Evolutionary conservation across 352 stramenopile species (phyloP).

Genomic region (Pythium coloratum): DNA sequence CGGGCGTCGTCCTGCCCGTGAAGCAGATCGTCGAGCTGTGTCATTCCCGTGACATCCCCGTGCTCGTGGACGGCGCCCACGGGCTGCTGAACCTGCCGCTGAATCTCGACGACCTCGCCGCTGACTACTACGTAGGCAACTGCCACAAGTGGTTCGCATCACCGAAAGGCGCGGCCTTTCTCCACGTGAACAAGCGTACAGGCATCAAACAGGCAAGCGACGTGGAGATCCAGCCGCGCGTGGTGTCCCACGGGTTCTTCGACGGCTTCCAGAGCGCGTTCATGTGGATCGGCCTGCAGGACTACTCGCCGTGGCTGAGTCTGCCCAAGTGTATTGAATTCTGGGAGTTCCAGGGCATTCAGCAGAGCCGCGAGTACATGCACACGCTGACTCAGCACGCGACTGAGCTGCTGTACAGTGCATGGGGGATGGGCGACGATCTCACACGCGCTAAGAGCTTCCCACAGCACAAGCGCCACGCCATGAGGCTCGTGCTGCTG

Average conservation of each 20-base stretch:
- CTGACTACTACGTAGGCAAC: conserved; percentile 94
- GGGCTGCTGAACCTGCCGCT: conserved; percentile 82
- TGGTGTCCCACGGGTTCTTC: conserved; percentile 92
- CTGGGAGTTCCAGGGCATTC: conserved; percentile 65
- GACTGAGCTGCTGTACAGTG: conserved; percentile 60
- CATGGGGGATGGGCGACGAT: conserved; percentile 52
- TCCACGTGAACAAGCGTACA: conserved; percentile 70
- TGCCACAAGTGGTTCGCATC: conserved; percentile 96
- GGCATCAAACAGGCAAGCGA: conserved; percentile 19
- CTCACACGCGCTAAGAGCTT: conserved; percentile 35
- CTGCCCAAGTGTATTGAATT: conserved; percentile 84
- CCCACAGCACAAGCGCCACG: conserved; percentile 58
- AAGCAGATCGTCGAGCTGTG: conserved; percentile 71
- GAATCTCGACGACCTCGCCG: conserved; percentile 56
- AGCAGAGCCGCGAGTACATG: conserved; percentile 61
- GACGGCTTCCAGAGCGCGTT: conserved; percentile 90
- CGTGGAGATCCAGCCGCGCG: conserved; percentile 51
- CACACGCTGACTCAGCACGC: conserved; percentile 52
- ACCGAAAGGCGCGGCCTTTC: conserved; percentile 83
- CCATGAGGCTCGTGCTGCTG: conserved; percentile 78
- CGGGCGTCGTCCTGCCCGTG: conserved; percentile 87
- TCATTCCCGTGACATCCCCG: conserved; percentile 42
- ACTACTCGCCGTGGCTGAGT: conserved; percentile 88
- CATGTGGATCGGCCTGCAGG: conserved; percentile 92
- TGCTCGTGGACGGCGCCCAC: conserved; percentile 93